Conservation (phyloP, 1,139 yeast species). For the Wickerhamomyces sp. region DNA sequence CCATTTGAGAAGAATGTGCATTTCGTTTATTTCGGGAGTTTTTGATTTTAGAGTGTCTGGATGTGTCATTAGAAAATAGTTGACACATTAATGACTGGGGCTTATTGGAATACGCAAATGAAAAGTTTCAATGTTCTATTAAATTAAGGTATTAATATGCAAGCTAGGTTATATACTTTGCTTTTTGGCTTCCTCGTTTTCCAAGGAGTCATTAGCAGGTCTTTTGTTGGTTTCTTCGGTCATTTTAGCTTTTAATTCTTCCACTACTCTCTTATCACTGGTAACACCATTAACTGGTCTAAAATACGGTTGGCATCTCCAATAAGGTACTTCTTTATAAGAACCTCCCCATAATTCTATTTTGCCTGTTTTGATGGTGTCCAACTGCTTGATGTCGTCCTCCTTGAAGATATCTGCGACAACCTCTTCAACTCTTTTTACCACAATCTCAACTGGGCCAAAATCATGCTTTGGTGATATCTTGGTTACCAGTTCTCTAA, state of each 20-base stretch:
- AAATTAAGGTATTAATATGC: too few species aligned
- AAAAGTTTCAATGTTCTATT: too few species aligned
- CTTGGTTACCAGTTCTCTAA: slow-evolving; percentile 68
- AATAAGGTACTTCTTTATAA: slow-evolving; percentile 83
- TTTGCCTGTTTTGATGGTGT: slow-evolving; percentile 50
- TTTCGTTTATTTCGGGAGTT: not conserved
- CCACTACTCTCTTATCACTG: slow-evolving; percentile 39
- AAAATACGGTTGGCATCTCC: slow-evolving; percentile 97
- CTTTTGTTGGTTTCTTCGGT: slow-evolving; percentile 12
- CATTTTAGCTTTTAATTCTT: slow-evolving; percentile 23
- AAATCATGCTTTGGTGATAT: slow-evolving; percentile 40
- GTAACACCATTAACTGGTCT: slow-evolving; percentile 73
- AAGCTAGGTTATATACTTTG: not conserved
- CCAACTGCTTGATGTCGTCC: slow-evolving; percentile 42
- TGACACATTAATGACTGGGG: too few species aligned
- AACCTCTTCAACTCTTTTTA: slow-evolving; percentile 57
- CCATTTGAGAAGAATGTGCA: not conserved
- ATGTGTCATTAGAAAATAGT: not conserved
- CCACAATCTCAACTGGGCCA: slow-evolving; percentile 67
- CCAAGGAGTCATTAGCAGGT: slow-evolving; percentile 4
- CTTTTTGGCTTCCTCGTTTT: slow-evolving; percentile 7
- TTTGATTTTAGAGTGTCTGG: not conserved
- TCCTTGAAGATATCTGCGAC: slow-evolving; percentile 53
- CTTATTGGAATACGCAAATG: too few species aligned
- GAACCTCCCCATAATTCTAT: slow-evolving; percentile 72